Evolutionary conservation across 2,329 filamentous ascomycete species (phyloP).

Genomic region (Xenoacremonium recifei): DNA sequence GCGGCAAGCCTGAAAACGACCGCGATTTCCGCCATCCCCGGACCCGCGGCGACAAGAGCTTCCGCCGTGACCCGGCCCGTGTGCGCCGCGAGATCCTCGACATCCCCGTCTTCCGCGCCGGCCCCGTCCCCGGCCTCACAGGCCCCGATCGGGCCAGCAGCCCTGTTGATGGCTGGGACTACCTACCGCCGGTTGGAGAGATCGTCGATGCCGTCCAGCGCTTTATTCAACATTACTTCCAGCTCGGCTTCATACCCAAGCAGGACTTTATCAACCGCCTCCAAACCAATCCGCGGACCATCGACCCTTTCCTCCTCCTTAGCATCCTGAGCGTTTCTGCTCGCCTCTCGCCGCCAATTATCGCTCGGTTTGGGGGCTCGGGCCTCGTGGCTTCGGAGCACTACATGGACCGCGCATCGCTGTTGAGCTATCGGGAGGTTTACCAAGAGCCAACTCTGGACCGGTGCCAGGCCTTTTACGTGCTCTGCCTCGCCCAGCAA

Average conservation of each 20-base stretch:
- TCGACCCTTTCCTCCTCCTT: constrained; percentile 54
- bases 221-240: constrained; percentile 57
- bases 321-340: constrained; percentile 57
- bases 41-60: constrained; percentile 44
- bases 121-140: too few relatives aligned
- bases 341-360: constrained; percentile 49
- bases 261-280: constrained; percentile 47
- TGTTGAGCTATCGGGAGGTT: constrained; percentile 47
- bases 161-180: constrained; percentile 44
- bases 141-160: constrained; percentile 9
- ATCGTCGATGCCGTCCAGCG: constrained; percentile 52
- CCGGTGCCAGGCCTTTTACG: constrained; percentile 57
- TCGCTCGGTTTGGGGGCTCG: constrained; percentile 47
- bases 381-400: constrained; percentile 51
- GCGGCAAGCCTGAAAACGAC: constrained; percentile 54
- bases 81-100: constrained; percentile 34
- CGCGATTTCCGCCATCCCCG: constrained; percentile 57
- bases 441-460: constrained; percentile 54
- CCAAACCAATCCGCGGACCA: constrained; percentile 44
- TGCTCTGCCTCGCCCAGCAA: constrained; percentile 59
- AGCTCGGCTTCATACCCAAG: constrained; percentile 59
- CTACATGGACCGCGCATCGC: constrained; percentile 51
- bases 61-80: constrained; percentile 39
- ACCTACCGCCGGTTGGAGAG: constrained; percentile 47
- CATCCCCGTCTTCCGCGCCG: constrained; percentile 16